Base-by-base conservation (phyloP, 2,329 filamentous ascomycete genomes). In the Diplodia mutila region DNA sequence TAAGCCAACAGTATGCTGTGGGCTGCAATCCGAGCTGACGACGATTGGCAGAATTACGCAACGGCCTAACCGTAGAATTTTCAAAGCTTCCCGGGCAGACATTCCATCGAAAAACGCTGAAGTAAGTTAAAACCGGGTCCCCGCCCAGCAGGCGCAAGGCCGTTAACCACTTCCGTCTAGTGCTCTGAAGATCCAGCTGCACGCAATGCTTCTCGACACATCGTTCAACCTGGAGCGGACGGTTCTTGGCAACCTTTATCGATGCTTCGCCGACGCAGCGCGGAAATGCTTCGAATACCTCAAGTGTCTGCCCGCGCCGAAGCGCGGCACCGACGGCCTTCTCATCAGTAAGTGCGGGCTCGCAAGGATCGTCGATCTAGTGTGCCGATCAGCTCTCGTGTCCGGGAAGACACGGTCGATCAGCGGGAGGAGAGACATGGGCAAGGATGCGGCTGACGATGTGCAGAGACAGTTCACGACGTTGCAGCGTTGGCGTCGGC, bases 161-260 rank as follows among this genome's bases (percentile, higher is more conserved):
- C 12, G 29, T 63, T 75, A 65, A 74, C 72, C 51, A 46, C 4
- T 46, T 63, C 46, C 68, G 67, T 72, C 69, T 69, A 83, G 81
- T 73, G 81, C 88, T 3, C 93, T 98, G 82, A 94, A 93, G 77
- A 88, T 95, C 64, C 92, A 97, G 76, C 89, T 93, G 63, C 91
- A 95, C 73, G 83, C 88, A 61, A 94, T 96, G 89, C 91, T 93
- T 76, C 90, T 92, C 73, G 93, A 96, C 77, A 91, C 91, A 4
- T 80, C 84, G 3, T 89, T 94, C 81, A 98, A 98, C 80, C 86
- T 88, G 3, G 76, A 85, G 8, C 72, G 76, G 4, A 91, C 89
- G 0, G 90, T 95, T 14, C 82, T 94, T 4, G 78, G 80, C n/a
- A 97, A 95, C 72, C 81, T 97, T 3, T 87, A 90, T 73, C 84